A percentile compares a stretch with the other conserved stretches of the same genome.
phyloP scores from a whole-genome alignment of 2,329 filamentous ascomycete genomes.

The Aspergillus ochraceus region DNA sequence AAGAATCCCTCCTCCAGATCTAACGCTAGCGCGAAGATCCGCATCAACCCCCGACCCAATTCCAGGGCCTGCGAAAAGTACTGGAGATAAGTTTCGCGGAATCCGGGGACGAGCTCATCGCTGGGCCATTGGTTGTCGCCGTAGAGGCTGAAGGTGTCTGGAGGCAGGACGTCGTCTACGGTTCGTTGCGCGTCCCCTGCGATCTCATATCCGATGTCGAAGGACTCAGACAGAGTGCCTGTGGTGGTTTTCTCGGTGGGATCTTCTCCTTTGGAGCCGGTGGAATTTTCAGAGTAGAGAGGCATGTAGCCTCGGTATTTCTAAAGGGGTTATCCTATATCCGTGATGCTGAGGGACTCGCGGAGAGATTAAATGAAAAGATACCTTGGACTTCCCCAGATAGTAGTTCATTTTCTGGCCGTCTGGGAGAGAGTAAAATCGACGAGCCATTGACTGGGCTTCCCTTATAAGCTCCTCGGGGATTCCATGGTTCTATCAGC shows the following conservation, averaged over 20 bases:
- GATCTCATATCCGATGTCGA: conserved; percentile 28
- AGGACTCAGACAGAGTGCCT: conserved; percentile 22
- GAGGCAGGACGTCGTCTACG: conserved; percentile 10
- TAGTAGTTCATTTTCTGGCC: conserved; percentile 46
- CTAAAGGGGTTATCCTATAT: conserved; percentile 4
- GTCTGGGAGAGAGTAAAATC: conserved; percentile 42
- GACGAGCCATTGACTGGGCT: conserved; percentile 28
- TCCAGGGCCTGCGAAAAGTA: conserved; percentile 21
- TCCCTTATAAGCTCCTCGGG: conserved; percentile 14
- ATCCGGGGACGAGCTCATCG: conserved; percentile 17
- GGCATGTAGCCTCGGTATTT: conserved; percentile 29
- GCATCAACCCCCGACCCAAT: conserved; percentile 27
- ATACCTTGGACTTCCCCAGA: conserved; percentile 30
- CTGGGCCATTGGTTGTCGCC: conserved; percentile 26
- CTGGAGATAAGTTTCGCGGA: conserved; percentile 13
- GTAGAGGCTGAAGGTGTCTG: conserved; percentile 19
- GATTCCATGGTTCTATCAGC: conserved; percentile 25
- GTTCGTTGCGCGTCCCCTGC: conserved; percentile 18
- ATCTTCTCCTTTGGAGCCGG: conserved; percentile 15
- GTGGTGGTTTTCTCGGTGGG: conserved; percentile 5
- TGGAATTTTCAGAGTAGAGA: conserved; percentile 10
- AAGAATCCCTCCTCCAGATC: conserved; percentile 40
- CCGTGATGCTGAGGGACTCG: too few relatives aligned
- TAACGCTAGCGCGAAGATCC: conserved; percentile 42
- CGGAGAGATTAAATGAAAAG: too few relatives aligned